These are phyloP conservation scores for Heliamphora exappendiculata DNA, from an alignment of 148 eudicot genomes.

Conservation along the genomic window DNA sequence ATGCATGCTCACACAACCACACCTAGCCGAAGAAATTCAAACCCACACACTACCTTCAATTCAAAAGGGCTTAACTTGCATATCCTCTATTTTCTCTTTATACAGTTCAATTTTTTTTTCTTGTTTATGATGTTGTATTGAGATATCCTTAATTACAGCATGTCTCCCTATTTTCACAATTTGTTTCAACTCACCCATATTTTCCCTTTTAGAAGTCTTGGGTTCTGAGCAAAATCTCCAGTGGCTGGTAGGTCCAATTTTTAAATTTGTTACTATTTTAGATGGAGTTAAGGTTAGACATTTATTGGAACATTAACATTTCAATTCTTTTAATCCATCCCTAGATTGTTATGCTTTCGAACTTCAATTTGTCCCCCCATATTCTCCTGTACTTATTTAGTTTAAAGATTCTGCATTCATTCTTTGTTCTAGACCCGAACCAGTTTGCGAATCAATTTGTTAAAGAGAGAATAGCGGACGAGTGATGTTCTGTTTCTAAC, in stretches of 20 bases:
- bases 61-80: background rate
- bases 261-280: background rate
- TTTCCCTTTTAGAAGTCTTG: background rate
- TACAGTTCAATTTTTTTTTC: background rate
- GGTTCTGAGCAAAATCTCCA: background rate
- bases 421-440: background rate
- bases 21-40: background rate
- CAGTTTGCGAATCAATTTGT: background rate
- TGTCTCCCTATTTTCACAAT: background rate
- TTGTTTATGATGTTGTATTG: background rate
- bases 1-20: background rate
- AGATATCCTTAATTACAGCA: background rate
- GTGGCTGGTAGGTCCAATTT: background rate
- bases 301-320: background rate
- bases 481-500: background rate
- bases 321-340: background rate
- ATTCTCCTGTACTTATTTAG: background rate
- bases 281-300: background rate
- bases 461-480: background rate
- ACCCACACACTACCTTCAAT: background rate
- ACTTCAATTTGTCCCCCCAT: background rate
- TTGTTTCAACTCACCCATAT: background rate
- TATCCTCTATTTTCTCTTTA: background rate
- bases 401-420: background rate
- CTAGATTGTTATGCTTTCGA: background rate